Conservation (phyloP, 2,329 filamentous ascomycete species). For the Lecanoromycetidae sp. region DNA sequence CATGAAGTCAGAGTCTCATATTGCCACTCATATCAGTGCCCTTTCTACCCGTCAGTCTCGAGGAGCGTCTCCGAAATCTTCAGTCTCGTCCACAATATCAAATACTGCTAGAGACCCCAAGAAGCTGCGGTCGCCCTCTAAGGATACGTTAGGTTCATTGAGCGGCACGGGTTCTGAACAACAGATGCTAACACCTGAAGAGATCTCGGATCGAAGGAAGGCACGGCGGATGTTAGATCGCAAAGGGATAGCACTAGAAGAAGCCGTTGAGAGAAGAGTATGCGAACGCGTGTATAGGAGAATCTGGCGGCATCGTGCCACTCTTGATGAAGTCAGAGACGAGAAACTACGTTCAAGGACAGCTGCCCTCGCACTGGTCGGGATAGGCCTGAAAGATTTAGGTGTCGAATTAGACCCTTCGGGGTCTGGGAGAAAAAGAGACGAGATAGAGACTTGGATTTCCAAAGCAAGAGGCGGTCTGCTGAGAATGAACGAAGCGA, state of each 20-base stretch:
- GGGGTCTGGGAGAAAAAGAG: conserved; percentile 37
- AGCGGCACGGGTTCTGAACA: conserved; percentile 42
- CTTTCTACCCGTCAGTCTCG: conserved; percentile 64
- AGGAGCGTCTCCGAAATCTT: conserved; percentile 46
- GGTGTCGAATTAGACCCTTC: conserved; percentile 55
- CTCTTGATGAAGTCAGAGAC: conserved; percentile 87
- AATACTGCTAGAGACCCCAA: conserved; percentile 44
- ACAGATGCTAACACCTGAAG: conserved; percentile 82
- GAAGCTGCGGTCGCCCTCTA: conserved; percentile 34
- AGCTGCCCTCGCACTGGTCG: conserved; percentile 77
- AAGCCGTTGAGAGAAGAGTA: conserved; percentile 76
- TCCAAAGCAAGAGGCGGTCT: conserved; percentile 60
- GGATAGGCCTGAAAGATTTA: conserved; percentile 76
- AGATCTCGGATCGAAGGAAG: conserved; percentile 68
- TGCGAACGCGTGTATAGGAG: conserved; percentile 77
- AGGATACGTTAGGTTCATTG: conserved; percentile 19
- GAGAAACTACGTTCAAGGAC: conserved; percentile 91
- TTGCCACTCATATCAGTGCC: conserved; percentile 73
- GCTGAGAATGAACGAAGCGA: conserved; percentile 70
- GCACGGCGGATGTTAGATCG: conserved; percentile 66
- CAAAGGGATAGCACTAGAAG: conserved; percentile 67
- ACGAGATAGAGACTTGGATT: conserved; percentile 57
- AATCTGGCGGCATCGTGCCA: conserved; percentile 83
- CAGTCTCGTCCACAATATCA: conserved; percentile 44
- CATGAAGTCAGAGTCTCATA: conserved; percentile 62